Conservation (phyloP, 163 green algal species). For the Chlamydomonas reinhardtii region DNA sequence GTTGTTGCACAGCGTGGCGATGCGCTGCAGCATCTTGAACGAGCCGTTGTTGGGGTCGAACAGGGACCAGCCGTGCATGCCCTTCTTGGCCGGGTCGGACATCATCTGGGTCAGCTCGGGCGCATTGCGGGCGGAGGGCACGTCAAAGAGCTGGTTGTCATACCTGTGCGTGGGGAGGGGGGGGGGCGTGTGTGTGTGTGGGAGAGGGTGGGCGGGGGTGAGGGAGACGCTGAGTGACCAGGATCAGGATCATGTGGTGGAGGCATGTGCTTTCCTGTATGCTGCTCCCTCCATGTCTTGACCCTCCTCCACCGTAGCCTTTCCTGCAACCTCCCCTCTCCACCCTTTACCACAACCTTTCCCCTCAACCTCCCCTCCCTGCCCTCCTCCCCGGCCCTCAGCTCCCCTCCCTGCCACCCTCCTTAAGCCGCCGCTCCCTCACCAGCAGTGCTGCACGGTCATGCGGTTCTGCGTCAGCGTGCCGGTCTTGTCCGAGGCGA, state of each 20-base stretch:
- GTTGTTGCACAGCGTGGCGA: constrained; percentile 87
- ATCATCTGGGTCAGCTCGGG: constrained; percentile 31
- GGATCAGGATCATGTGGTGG: too few species aligned
- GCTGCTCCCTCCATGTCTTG: too few species aligned
- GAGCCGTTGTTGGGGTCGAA: constrained; percentile 63
- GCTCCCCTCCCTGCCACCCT: background rate
- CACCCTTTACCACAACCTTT: too few species aligned
- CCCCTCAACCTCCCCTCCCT: too few species aligned
- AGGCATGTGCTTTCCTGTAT: too few species aligned
- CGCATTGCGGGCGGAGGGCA: constrained; percentile 53
- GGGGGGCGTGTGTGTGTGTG: too few species aligned
- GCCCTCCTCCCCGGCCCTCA: background rate
- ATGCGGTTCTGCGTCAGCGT: constrained; percentile 91
- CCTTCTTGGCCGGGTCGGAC: constrained; percentile 38
- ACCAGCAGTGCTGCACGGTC: constrained; percentile 87
- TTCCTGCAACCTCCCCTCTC: too few species aligned
- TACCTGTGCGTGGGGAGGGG: constrained; percentile 38
- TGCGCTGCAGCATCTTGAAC: constrained; percentile 77
- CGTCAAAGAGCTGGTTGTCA: constrained; percentile 54
- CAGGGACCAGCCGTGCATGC: constrained; percentile 55
- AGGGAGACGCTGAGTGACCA: too few species aligned
- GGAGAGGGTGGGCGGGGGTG: too few species aligned
- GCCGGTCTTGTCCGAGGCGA: constrained; percentile 88
- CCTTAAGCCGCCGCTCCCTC: background rate
- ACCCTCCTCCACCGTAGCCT: too few species aligned